These are phyloP conservation scores for Saturnispora silvae DNA, from an alignment of 805 yeast genomes.

Conservation along the genomic window DNA sequence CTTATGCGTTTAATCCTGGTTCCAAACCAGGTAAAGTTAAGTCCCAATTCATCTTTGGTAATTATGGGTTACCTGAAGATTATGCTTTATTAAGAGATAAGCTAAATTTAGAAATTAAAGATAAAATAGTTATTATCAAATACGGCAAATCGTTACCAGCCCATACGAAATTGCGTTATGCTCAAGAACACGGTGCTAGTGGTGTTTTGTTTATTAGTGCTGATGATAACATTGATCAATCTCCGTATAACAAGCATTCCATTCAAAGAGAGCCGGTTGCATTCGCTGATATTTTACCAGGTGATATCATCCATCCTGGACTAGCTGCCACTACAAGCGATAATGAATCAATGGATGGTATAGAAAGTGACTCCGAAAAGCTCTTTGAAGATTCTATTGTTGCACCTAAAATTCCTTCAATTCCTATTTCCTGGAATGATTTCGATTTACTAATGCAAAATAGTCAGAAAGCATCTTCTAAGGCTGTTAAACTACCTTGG, in stretches of 20 bases:
- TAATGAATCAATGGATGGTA: slow-evolving; percentile 22
- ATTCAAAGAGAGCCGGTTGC: slow-evolving; percentile 51
- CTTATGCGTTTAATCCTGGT: slow-evolving; percentile 57
- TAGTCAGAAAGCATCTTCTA: slow-evolving; percentile 20
- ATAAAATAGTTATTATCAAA: slow-evolving; percentile 47
- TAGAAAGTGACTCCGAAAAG: slow-evolving; percentile 17
- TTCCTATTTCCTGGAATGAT: slow-evolving; percentile 71
- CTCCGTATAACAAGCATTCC: slow-evolving; percentile 30
- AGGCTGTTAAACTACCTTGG: too few relatives aligned
- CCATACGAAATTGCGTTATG: slow-evolving; percentile 42
- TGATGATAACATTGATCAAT: slow-evolving; percentile 25
- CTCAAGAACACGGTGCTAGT: slow-evolving; percentile 44
- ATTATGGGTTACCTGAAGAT: slow-evolving; percentile 55
- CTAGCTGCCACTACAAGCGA: slow-evolving; percentile 32
- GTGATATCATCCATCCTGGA: slow-evolving; percentile 76
- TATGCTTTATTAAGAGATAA: slow-evolving; percentile 30
- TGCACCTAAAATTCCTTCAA: slow-evolving; percentile 62
- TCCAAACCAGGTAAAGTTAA: slow-evolving; percentile 46
- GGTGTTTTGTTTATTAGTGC: slow-evolving; percentile 64
- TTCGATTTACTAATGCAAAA: slow-evolving; percentile 35
- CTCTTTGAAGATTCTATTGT: slow-evolving; percentile 36
- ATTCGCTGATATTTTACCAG: slow-evolving; percentile 47
- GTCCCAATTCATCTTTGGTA: slow-evolving; percentile 50
- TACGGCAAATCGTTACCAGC: slow-evolving; percentile 42
- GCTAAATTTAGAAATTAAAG: slow-evolving; percentile 30